These are phyloP conservation scores for Emergomyces pasteurianus DNA, from an alignment of 2,329 filamentous ascomycete species.

Conservation along the genomic window DNA sequence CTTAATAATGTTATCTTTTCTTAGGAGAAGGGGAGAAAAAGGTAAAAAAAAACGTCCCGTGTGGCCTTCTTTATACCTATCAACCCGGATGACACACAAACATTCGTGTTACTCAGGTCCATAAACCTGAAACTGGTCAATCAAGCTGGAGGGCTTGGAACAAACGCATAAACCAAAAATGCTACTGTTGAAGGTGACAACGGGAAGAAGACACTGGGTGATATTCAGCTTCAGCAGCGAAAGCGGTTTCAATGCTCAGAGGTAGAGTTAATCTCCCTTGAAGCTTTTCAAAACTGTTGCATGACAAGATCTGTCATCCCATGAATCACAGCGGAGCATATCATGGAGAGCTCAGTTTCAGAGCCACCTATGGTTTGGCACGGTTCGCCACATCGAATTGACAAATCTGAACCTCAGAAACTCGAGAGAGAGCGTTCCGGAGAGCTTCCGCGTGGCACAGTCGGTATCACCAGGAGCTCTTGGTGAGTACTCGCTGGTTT, in stretches of 20 bases:
- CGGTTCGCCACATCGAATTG: background rate
- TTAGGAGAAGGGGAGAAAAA: background rate
- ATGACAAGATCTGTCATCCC: background rate
- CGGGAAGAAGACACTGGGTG: background rate
- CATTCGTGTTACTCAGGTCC: background rate
- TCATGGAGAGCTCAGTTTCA: background rate
- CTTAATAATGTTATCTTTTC: background rate
- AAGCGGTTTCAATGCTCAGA: background rate
- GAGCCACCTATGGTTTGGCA: background rate
- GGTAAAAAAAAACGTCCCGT: background rate
- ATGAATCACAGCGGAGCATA: background rate
- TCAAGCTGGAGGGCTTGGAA: background rate
- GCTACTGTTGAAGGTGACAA: background rate
- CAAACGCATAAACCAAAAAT: background rate
- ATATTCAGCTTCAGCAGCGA: background rate
- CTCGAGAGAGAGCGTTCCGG: background rate
- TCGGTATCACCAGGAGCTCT: background rate
- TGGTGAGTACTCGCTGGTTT: background rate
- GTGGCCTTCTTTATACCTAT: slow-evolving; percentile 7
- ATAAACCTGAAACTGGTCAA: background rate
- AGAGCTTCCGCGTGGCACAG: background rate
- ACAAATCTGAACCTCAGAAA: background rate
- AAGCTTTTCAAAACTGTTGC: background rate
- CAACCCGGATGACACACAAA: background rate
- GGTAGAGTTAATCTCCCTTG: background rate